Evolutionary conservation across 306 rosid genomes (phyloP).

Genomic region (Cucumis hystrix): DNA sequence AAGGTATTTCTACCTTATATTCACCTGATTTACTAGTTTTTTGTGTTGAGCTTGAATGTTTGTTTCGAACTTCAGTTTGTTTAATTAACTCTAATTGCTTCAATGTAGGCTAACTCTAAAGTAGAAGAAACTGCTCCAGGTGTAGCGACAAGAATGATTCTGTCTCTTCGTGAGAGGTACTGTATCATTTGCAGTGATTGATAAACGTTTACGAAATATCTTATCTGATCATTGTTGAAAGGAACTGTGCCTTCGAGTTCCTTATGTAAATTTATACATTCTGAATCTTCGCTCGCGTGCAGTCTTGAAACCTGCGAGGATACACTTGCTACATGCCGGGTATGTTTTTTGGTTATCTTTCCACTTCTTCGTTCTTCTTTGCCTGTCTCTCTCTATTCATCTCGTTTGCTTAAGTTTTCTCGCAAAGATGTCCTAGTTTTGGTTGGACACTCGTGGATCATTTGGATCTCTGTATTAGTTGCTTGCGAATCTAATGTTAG

Average conservation of each 20-base stretch:
- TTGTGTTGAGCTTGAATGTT: neutral
- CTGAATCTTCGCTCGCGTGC: slow-evolving; percentile 18
- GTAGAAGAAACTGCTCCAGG: slow-evolving; percentile 85
- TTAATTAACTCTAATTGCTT: neutral
- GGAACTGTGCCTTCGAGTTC: neutral
- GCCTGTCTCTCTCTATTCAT: neutral
- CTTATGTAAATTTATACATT: neutral
- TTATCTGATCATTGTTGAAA: neutral
- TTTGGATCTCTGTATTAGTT: neutral
- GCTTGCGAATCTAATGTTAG: neutral
- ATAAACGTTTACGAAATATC: neutral
- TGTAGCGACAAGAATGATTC: slow-evolving; percentile 80
- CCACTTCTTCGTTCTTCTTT: neutral
- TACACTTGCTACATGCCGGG: slow-evolving; percentile 53
- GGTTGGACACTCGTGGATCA: neutral
- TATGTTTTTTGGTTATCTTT: slow-evolving; percentile 16
- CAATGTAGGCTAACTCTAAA: slow-evolving; percentile 36
- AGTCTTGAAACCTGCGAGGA: slow-evolving; percentile 73
- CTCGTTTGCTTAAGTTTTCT: neutral
- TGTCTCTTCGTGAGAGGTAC: slow-evolving; percentile 92
- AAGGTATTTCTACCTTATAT: slow-evolving; percentile 27
- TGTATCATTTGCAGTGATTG: neutral
- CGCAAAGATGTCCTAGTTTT: neutral
- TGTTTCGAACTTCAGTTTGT: neutral
- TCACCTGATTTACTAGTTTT: neutral